Percentiles rank a stretch among this genome's conserved stretches.
These are phyloP conservation scores for Friedmanniomyces endolithicus DNA, from an alignment of 495 filamentous ascomycete genomes.

Conservation along the genomic window DNA sequence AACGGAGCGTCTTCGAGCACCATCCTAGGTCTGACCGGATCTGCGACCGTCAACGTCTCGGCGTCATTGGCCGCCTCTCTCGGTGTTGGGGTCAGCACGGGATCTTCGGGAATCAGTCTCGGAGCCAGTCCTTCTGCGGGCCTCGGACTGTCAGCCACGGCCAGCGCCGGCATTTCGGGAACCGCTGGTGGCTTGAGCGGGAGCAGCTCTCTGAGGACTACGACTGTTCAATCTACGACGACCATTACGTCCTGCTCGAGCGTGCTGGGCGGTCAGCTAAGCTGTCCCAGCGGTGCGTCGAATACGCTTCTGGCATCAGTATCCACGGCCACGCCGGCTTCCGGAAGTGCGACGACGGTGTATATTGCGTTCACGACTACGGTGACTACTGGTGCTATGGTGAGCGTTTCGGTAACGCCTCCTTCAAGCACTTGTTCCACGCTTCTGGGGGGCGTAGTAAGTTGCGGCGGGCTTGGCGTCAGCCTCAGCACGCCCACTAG, in stretches of 20 bases:
- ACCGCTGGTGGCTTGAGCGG: neutral
- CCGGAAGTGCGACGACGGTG: neutral
- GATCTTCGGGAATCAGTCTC: neutral
- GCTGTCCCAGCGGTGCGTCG: slow-evolving; percentile 1
- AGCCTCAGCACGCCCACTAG: neutral
- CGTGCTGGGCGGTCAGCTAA: neutral
- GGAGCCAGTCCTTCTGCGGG: neutral
- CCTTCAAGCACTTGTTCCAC: neutral
- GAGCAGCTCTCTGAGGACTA: neutral
- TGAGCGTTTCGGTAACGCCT: neutral
- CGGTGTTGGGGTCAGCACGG: neutral
- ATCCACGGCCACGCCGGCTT: neutral
- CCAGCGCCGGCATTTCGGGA: neutral
- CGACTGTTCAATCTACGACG: neutral
- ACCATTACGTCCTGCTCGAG: slow-evolving; percentile 8
- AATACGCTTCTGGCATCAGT: neutral
- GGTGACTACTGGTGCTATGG: neutral
- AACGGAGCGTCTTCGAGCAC: neutral
- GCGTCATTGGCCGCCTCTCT: neutral
- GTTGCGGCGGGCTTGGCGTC: neutral
- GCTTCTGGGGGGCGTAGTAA: neutral
- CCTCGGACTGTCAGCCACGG: neutral
- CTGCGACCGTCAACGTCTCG: neutral
- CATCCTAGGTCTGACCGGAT: neutral
- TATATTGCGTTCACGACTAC: slow-evolving; percentile 7